These are phyloP conservation scores for Albizia julibrissin DNA, from an alignment of 306 rosid genomes.

Conservation along the genomic window DNA sequence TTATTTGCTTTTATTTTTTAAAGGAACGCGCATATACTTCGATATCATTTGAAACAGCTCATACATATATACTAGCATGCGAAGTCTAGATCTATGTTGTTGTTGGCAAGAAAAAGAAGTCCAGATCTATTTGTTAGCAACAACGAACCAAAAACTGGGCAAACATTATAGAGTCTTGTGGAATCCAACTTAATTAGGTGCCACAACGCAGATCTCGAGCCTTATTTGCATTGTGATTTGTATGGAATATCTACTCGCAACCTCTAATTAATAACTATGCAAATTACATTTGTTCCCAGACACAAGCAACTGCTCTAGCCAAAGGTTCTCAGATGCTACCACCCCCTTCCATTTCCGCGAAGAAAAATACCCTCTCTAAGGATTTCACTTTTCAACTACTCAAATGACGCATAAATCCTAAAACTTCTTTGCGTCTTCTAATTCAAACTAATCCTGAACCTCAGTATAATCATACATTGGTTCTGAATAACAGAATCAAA, in stretches of 20 bases:
- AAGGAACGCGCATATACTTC: background rate
- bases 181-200: background rate
- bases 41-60: background rate
- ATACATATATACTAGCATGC: background rate
- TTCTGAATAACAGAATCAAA: conserved; percentile 2
- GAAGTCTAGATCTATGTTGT: background rate
- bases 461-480: background rate
- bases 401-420: background rate
- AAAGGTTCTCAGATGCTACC: background rate
- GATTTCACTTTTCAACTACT: background rate
- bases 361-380: background rate
- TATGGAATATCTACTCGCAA: background rate
- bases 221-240: background rate
- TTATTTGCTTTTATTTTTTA: background rate
- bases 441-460: background rate
- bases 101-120: too few species aligned
- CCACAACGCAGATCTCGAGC: background rate
- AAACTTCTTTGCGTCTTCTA: background rate
- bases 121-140: background rate
- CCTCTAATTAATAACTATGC: background rate
- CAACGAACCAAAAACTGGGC: background rate
- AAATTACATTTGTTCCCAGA: background rate
- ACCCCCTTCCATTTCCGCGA: background rate
- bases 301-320: background rate
- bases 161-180: background rate